Evolutionary conservation across 805 yeast genomes (phyloP).

Genomic region (Candida endomychidarum): DNA sequence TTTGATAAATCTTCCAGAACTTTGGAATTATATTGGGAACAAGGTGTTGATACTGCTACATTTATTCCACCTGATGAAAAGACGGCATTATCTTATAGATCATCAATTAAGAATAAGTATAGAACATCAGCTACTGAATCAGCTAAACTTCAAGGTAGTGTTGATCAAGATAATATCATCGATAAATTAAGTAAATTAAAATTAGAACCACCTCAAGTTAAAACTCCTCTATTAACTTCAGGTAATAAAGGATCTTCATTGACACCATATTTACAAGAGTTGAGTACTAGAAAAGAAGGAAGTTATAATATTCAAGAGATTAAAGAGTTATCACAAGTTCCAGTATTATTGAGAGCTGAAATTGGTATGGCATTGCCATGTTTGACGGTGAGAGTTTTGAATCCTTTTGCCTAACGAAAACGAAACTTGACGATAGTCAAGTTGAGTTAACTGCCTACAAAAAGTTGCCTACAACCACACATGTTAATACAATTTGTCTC

Average conservation of each 20-base stretch:
- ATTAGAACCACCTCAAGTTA: conserved; percentile 47
- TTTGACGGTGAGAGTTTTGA: conserved; percentile 84
- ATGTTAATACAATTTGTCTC: too few species aligned
- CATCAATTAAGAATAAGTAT: conserved; percentile 74
- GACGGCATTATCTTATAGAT: conserved; percentile 71
- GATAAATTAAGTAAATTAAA: conserved; percentile 51
- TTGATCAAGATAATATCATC: conserved; percentile 42
- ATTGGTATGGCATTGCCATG: conserved; percentile 96
- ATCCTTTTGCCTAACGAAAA: conserved; percentile 73
- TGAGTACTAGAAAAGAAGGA: conserved; percentile 61
- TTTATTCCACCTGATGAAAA: conserved; percentile 89
- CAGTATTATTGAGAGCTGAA: conserved; percentile 84
- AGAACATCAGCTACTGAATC: conserved; percentile 72
- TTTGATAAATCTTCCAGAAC: conserved; percentile 67
- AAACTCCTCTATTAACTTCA: conserved; percentile 22
- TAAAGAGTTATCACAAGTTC: conserved; percentile 72
- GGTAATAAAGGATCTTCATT: conserved; percentile 29
- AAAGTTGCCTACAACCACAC: too few species aligned
- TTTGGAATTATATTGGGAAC: conserved; percentile 89
- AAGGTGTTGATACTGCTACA: conserved; percentile 88
- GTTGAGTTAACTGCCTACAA: too few species aligned
- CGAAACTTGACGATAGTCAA: not conserved
- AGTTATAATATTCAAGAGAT: conserved; percentile 74
- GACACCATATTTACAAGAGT: conserved; percentile 56
- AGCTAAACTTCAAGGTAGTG: conserved; percentile 54